Evolutionary conservation across 2,329 filamentous ascomycete species (phyloP).

Genomic region (Ploettnerulaceae sp.): DNA sequence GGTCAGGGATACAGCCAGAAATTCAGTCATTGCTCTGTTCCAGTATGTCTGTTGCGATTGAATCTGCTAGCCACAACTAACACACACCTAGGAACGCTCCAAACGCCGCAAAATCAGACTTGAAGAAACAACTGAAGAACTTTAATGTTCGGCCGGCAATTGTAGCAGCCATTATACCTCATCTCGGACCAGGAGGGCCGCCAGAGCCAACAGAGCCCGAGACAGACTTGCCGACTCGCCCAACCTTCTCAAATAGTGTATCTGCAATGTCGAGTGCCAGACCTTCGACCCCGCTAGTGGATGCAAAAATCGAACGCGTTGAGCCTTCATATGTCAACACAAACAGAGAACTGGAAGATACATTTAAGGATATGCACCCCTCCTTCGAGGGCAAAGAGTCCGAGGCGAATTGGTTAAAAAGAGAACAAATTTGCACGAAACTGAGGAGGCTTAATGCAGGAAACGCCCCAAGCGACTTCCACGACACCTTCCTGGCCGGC

Average conservation of each 20-base stretch:
- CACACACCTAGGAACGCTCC: constrained; percentile 60
- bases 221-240: constrained; percentile 39
- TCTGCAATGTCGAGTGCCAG: constrained; percentile 42
- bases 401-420: constrained; percentile 84
- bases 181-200: constrained; percentile 53
- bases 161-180: constrained; percentile 72
- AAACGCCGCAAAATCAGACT: constrained; percentile 76
- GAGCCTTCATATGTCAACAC: constrained; percentile 83
- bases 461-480: constrained; percentile 75
- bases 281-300: constrained; percentile 57
- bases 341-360: constrained; percentile 80
- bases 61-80: constrained; percentile 11
- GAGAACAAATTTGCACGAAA: constrained; percentile 75
- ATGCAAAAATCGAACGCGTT: constrained; percentile 62
- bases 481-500: constrained; percentile 61
- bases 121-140: constrained; percentile 79
- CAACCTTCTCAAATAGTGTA: constrained; percentile 46
- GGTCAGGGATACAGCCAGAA: constrained; percentile 80
- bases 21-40: constrained; percentile 81
- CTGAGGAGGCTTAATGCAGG: constrained; percentile 75
- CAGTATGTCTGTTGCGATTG: constrained; percentile 45
- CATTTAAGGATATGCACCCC: constrained; percentile 73
- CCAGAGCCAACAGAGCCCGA: constrained; percentile 27
- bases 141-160: constrained; percentile 86
- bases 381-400: constrained; percentile 84